Evolutionary conservation across 305 asterid genomes (phyloP).

Genomic region (Nicotiana rustica): DNA sequence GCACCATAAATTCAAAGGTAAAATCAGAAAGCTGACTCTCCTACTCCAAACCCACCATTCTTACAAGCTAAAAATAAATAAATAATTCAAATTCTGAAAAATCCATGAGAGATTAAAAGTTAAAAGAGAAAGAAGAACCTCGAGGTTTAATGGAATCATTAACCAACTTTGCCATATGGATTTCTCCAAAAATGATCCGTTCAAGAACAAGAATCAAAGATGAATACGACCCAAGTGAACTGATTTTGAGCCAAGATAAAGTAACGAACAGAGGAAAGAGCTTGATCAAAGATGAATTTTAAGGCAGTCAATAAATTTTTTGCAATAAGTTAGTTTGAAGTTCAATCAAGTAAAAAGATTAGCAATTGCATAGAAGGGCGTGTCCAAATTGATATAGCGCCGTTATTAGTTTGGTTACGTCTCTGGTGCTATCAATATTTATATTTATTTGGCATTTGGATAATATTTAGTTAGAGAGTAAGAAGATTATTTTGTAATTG

Average conservation of each 20-base stretch:
- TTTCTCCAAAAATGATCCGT: slow-evolving; percentile 46
- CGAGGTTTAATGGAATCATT: slow-evolving; percentile 60
- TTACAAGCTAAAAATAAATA: neutral
- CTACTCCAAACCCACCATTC: neutral
- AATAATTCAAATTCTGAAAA: neutral
- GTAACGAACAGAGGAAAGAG: neutral
- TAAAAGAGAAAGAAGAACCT: slow-evolving; percentile 49
- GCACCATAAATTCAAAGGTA: neutral
- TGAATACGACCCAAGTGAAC: neutral
- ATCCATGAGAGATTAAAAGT: neutral
- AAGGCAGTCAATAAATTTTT: no score
- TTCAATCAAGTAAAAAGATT: neutral
- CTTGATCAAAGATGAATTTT: neutral
- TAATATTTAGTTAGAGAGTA: neutral
- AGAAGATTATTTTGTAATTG: neutral
- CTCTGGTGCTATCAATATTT: neutral
- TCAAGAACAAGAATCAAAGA: slow-evolving; percentile 26
- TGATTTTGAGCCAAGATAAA: neutral
- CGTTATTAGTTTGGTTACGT: neutral
- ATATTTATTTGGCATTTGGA: neutral
- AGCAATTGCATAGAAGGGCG: neutral
- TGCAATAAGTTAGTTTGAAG: no score
- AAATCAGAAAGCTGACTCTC: neutral
- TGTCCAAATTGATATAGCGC: neutral
- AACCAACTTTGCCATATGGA: slow-evolving; percentile 57